These are phyloP conservation scores for Lentinula sp. DNA, from an alignment of 768 basidiomycete species.

Conservation along the genomic window DNA sequence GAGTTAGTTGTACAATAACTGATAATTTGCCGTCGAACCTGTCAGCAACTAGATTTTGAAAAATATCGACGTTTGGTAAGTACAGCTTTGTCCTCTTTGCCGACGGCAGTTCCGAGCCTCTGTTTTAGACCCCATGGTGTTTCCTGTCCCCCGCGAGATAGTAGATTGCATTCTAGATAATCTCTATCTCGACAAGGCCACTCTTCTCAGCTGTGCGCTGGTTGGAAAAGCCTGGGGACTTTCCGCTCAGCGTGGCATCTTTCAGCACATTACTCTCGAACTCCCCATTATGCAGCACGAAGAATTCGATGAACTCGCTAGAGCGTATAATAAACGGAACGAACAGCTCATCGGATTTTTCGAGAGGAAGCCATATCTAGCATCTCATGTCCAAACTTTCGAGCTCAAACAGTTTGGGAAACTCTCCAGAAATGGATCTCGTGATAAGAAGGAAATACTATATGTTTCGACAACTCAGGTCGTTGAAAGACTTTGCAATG, in stretches of 20 bases:
- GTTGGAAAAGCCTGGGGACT: slow-evolving; percentile 12
- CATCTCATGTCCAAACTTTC: not conserved
- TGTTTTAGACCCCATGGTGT: not conserved
- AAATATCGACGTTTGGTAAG: not conserved
- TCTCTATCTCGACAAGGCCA: slow-evolving; percentile 6
- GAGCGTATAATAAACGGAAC: not conserved
- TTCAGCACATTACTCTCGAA: slow-evolving; percentile 1
- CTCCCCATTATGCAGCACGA: not conserved
- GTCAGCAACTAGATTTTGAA: too few relatives aligned
- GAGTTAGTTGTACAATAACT: too few relatives aligned
- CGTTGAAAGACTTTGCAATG: not conserved
- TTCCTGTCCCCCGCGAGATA: slow-evolving; percentile 11
- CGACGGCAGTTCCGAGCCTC: not conserved
- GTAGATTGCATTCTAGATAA: slow-evolving; percentile 15
- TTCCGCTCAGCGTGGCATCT: slow-evolving; percentile 11
- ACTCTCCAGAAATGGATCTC: too few relatives aligned
- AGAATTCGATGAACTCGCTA: not conserved
- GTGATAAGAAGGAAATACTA: not conserved
- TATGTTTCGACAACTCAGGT: not conserved
- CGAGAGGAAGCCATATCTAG: not conserved
- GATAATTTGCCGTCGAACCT: too few relatives aligned
- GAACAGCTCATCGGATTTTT: not conserved
- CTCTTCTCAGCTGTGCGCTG: slow-evolving; percentile 9
- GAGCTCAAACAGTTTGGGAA: not conserved
- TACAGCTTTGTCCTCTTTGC: not conserved